Evolutionary conservation across 176 grass and related monocot species (phyloP).

Genomic region (Ensete glaucum): DNA sequence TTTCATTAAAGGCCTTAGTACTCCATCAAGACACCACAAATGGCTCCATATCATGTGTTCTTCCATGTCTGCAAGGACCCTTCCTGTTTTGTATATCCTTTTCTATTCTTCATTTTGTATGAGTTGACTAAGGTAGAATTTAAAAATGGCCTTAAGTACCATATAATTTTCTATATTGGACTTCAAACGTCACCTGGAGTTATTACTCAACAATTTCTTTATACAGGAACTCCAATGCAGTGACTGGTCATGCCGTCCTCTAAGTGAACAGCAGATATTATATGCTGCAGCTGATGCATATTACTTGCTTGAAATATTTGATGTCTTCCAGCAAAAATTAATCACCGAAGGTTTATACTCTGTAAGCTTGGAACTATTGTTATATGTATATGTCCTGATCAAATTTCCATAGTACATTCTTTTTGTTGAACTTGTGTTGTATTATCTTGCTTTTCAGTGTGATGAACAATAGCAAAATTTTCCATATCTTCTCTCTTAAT

Average conservation of each 20-base stretch:
- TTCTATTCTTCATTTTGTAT: no score
- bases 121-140: no score
- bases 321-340: slow-evolving; percentile 44
- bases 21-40: no score
- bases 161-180: neutral
- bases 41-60: no score
- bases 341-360: slow-evolving; percentile 38
- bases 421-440: neutral
- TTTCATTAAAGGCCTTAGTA: neutral
- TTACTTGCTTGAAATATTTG: slow-evolving; percentile 86
- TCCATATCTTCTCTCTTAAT: no score
- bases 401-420: neutral
- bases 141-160: no score
- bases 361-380: neutral
- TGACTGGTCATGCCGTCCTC: slow-evolving; percentile 82
- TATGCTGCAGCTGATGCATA: slow-evolving; percentile 98
- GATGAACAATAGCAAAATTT: no score
- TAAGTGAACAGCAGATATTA: slow-evolving; percentile 74
- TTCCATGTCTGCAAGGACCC: no score
- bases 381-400: neutral
- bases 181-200: neutral
- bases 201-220: slow-evolving; percentile 10
- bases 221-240: slow-evolving; percentile 93
- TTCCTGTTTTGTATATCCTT: no score
- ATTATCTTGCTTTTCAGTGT: no score